A percentile compares a stretch with the other conserved stretches of the same genome.
phyloP scores from a whole-genome alignment of 2,329 filamentous ascomycete species.

The Chaetomiaceae sp. region DNA sequence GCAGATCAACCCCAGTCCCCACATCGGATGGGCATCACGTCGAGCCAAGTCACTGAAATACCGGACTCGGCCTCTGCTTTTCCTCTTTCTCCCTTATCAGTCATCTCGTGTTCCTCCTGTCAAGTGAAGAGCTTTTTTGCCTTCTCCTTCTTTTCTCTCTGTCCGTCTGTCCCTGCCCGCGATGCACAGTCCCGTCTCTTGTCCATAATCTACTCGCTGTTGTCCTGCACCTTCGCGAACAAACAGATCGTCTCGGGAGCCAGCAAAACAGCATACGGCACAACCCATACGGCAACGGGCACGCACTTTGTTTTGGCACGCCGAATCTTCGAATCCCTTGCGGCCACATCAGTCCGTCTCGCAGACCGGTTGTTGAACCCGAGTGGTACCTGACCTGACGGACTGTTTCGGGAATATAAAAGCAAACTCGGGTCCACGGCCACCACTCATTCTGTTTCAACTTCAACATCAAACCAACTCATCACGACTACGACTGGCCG shows the following conservation, averaged over 20 bases:
- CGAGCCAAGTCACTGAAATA: conserved; percentile 12
- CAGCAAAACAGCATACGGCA: conserved; percentile 6
- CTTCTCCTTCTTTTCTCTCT: conserved; percentile 10
- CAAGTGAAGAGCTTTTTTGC: conserved; percentile 1
- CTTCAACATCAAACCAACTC: too few species aligned
- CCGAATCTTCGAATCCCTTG: conserved; percentile 24
- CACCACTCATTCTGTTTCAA: not conserved
- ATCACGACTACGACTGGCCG: not conserved
- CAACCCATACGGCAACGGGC: conserved; percentile 12
- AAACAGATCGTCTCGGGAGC: conserved; percentile 18
- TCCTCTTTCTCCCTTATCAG: not conserved
- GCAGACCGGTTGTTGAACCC: conserved; percentile 9
- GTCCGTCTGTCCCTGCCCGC: conserved; percentile 15
- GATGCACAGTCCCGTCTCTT: conserved; percentile 26
- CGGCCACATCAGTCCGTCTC: conserved; percentile 24
- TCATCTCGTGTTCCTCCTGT: not conserved
- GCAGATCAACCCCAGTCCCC: conserved; percentile 1
- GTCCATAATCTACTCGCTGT: conserved; percentile 17
- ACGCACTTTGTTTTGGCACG: conserved; percentile 18
- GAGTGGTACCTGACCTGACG: conserved; percentile 8
- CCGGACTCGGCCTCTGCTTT: conserved; percentile 2
- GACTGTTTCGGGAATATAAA: conserved; percentile 12
- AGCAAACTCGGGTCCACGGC: not conserved
- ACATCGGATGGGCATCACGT: not conserved
- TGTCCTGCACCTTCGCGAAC: conserved; percentile 26